Evolutionary conservation across 1,284 basidiomycete species (phyloP).

Genomic region (Trichosporon sp.): DNA sequence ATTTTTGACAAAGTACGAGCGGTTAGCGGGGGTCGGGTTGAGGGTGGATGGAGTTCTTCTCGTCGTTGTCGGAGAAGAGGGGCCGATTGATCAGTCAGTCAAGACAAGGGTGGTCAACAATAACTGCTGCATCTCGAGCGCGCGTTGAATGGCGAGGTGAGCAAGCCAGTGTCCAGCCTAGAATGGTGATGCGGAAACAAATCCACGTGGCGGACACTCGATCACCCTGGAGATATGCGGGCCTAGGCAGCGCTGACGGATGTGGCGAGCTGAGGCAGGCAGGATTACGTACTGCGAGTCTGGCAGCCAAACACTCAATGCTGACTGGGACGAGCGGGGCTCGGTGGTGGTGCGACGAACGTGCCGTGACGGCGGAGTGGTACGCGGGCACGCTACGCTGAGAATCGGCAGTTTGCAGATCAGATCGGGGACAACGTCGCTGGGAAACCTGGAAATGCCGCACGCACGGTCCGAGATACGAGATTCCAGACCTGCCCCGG

Average conservation of each 20-base stretch:
- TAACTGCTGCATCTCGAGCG: neutral
- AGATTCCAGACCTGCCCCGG: neutral
- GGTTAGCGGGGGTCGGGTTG: neutral
- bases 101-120: slow-evolving; percentile 1
- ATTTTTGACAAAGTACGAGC: slow-evolving; percentile 16
- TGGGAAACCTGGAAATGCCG: neutral
- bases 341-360: neutral
- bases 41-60: slow-evolving; percentile 1
- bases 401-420: neutral
- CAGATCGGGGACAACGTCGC: neutral
- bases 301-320: no score
- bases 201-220: neutral
- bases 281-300: neutral
- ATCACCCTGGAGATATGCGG: neutral
- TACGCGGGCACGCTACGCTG: neutral
- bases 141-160: neutral
- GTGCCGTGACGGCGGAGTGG: neutral
- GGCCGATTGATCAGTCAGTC: neutral
- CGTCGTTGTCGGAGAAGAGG: neutral
- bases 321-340: neutral
- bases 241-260: neutral
- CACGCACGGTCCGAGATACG: neutral
- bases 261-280: neutral
- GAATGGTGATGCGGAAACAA: neutral
- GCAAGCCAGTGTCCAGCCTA: neutral